A percentile compares a stretch with the other conserved stretches of the same genome.
phyloP scores from a whole-genome alignment of 2,329 filamentous ascomycete genomes.

The Nemania bipapillata region DNA sequence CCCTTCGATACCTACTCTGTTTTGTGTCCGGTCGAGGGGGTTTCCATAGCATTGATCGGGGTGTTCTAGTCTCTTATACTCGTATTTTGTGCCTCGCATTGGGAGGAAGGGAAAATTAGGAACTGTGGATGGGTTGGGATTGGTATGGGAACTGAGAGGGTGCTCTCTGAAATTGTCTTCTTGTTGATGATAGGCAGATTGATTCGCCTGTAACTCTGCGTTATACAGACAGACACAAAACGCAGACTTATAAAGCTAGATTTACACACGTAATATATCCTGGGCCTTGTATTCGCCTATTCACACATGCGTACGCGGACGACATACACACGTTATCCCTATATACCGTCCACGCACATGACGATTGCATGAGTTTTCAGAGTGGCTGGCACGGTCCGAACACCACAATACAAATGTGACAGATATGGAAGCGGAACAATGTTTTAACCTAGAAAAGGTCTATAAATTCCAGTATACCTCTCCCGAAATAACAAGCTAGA shows the following conservation, averaged over 20 bases:
- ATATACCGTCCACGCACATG: too few species aligned
- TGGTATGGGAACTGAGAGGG: constrained; percentile 8
- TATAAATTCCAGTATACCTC: constrained; percentile 1
- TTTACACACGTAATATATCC: constrained; percentile 26
- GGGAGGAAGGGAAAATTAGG: constrained; percentile 15
- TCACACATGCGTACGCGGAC: background rate
- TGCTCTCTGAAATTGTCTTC: background rate
- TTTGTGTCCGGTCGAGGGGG: background rate
- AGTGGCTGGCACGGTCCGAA: background rate
- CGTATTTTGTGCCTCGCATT: constrained; percentile 1
- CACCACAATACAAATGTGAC: background rate
- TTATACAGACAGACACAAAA: background rate
- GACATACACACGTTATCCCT: too few species aligned
- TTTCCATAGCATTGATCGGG: constrained; percentile 6
- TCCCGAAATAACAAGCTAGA: background rate
- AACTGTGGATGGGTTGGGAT: constrained; percentile 5
- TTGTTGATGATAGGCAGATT: background rate
- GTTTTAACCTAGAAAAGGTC: background rate
- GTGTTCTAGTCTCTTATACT: background rate
- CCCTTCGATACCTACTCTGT: background rate
- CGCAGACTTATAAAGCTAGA: constrained; percentile 1
- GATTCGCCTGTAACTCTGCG: background rate
- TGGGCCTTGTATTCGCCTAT: constrained; percentile 6
- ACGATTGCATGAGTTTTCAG: background rate
- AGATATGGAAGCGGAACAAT: background rate